phyloP scores from a whole-genome alignment of 1,284 basidiomycete species.

The Wallemia mellicola region DNA sequence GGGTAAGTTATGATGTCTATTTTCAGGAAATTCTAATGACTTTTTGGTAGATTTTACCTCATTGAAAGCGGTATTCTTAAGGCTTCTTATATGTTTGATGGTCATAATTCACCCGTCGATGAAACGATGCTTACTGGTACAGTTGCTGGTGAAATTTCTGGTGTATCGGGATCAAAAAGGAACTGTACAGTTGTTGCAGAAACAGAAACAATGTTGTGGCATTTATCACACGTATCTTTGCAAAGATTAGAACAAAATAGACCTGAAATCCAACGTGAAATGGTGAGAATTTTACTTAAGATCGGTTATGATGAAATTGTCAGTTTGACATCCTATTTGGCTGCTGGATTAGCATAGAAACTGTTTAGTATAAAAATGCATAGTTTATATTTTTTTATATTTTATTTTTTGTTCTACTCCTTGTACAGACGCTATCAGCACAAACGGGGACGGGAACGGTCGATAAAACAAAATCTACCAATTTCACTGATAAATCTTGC shows the following conservation, averaged over 20 bases:
- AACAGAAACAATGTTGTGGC: conserved; percentile 46
- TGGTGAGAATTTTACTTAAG: conserved; percentile 45
- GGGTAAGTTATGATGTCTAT: conserved; percentile 16
- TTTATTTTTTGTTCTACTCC: too few relatives aligned
- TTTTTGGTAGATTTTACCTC: conserved; percentile 31
- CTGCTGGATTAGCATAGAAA: not conserved
- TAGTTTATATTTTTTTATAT: too few relatives aligned
- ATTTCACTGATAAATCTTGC: too few relatives aligned
- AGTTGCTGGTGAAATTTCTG: conserved; percentile 59
- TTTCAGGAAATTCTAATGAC: not conserved
- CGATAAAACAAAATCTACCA: too few relatives aligned
- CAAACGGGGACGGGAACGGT: too few relatives aligned
- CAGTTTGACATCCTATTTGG: not conserved
- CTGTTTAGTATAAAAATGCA: too few relatives aligned
- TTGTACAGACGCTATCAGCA: too few relatives aligned
- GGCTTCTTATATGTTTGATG: conserved; percentile 45
- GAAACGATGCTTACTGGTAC: conserved; percentile 82
- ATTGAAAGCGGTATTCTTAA: conserved; percentile 55
- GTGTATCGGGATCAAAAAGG: conserved; percentile 37
- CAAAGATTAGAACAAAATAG: conserved; percentile 30
- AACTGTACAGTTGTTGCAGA: conserved; percentile 70
- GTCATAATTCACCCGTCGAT: conserved; percentile 32
- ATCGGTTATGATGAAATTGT: conserved; percentile 21
- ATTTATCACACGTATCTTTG: conserved; percentile 28
- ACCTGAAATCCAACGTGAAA: conserved; percentile 31